Conservation (phyloP, 306 rosid species). For the Trifolium dubium region DNA sequence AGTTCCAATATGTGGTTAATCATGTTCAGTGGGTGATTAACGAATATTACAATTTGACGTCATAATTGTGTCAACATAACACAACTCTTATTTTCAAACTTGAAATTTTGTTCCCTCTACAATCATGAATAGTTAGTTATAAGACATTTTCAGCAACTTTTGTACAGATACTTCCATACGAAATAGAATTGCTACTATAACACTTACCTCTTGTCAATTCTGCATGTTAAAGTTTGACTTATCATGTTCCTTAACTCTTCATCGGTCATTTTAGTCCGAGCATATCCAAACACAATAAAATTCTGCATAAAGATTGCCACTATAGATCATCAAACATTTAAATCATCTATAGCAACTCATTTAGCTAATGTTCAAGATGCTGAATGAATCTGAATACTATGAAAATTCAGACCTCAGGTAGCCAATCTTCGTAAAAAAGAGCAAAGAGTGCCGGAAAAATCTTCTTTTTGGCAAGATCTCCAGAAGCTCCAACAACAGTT, state of each 20-base stretch:
- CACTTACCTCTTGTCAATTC: conserved; percentile 83
- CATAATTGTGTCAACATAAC: not conserved
- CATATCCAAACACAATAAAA: conserved; percentile 78
- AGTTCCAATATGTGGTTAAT: not conserved
- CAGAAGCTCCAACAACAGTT: conserved; percentile 96
- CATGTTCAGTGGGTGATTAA: not conserved
- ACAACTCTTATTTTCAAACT: not conserved
- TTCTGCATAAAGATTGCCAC: conserved; percentile 58
- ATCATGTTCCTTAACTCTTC: conserved; percentile 84
- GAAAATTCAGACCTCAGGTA: conserved; percentile 68
- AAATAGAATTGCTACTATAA: conserved; percentile 24
- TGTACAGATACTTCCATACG: conserved; percentile 8
- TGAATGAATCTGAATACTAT: conserved; percentile 14
- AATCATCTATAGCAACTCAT: conserved; percentile 11
- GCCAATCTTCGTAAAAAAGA: conserved; percentile 85
- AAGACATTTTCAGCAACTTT: conserved; percentile 1
- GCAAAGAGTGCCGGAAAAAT: conserved; percentile 98
- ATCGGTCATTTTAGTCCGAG: conserved; percentile 79
- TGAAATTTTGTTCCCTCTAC: not conserved
- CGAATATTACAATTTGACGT: not conserved
- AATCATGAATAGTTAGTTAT: not conserved
- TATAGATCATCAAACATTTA: conserved; percentile 26
- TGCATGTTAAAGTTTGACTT: conserved; percentile 87
- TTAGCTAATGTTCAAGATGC: not conserved
- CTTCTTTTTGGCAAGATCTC: conserved; percentile 97